These are phyloP conservation scores for Ceratocystis ficicola DNA, from an alignment of 2,329 filamentous ascomycete genomes.

Conservation along the genomic window DNA sequence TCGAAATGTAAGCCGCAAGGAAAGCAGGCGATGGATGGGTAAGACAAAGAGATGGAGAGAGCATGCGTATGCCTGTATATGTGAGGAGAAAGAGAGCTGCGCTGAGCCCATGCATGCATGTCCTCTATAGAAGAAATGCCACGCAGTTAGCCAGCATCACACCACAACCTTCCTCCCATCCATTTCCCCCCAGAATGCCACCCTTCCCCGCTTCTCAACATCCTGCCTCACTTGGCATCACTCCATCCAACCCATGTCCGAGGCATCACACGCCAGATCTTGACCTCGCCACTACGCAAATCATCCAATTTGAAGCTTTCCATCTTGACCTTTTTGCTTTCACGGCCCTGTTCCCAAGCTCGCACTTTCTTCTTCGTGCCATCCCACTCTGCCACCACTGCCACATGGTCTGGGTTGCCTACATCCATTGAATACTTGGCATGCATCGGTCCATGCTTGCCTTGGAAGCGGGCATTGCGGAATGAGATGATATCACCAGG, in stretches of 20 bases:
- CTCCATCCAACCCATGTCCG: conserved; percentile 88
- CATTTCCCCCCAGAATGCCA: neutral
- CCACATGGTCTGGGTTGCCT: conserved; percentile 80
- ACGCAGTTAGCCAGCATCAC: neutral
- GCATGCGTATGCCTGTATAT: too few species aligned
- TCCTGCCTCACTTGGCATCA: conserved; percentile 16
- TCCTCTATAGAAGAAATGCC: neutral
- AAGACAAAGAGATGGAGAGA: too few species aligned
- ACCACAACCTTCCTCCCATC: neutral
- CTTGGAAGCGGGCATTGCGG: conserved; percentile 87
- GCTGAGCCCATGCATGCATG: neutral
- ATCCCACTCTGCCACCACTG: conserved; percentile 89
- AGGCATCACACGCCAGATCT: conserved; percentile 93
- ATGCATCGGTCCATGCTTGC: conserved; percentile 89
- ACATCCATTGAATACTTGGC: conserved; percentile 85
- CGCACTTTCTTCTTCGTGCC: conserved; percentile 96
- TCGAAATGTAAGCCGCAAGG: neutral
- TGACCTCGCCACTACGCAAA: conserved; percentile 82
- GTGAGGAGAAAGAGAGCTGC: too few species aligned
- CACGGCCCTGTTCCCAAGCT: conserved; percentile 87
- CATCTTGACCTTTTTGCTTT: conserved; percentile 83
- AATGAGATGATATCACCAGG: conserved; percentile 86
- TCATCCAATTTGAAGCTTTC: conserved; percentile 94
- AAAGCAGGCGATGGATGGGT: too few species aligned
- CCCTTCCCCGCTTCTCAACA: neutral